Evolutionary conservation across 805 yeast genomes (phyloP).

Genomic region (Tetrapisispora fleetii): DNA sequence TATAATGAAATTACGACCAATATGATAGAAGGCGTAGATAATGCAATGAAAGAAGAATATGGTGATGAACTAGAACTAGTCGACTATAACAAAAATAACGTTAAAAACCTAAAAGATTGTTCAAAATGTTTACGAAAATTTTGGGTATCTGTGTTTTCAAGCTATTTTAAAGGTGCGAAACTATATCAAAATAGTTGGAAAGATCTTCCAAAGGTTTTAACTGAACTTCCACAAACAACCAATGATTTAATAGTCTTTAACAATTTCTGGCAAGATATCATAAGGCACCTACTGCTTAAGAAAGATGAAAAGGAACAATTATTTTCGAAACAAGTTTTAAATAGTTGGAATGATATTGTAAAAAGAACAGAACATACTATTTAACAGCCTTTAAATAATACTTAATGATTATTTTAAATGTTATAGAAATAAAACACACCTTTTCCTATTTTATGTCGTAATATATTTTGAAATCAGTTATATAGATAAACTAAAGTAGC

Average conservation of each 20-base stretch:
- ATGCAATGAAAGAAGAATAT: slow-evolving; percentile 43
- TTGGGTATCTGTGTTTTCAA: slow-evolving; percentile 50
- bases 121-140: slow-evolving; percentile 35
- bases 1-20: slow-evolving; percentile 35
- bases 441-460: background rate
- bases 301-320: slow-evolving; percentile 25
- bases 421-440: background rate
- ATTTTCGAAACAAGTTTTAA: slow-evolving; percentile 25
- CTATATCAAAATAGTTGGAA: slow-evolving; percentile 20
- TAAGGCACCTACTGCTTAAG: slow-evolving; percentile 35
- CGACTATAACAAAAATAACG: slow-evolving; percentile 35
- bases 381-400: background rate
- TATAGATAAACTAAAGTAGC: too few relatives aligned
- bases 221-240: slow-evolving; percentile 22
- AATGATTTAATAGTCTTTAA: slow-evolving; percentile 33
- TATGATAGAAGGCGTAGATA: slow-evolving; percentile 38
- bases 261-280: slow-evolving; percentile 42
- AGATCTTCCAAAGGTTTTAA: slow-evolving; percentile 16
- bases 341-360: slow-evolving; percentile 29
- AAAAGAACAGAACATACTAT: background rate
- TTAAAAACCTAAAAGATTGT: slow-evolving; percentile 35
- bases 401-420: background rate
- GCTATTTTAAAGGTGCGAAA: slow-evolving; percentile 30
- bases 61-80: slow-evolving; percentile 45
- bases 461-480: background rate